A percentile compares a stretch with the other conserved stretches of the same genome.
These are phyloP conservation scores for Paecilomyces fulvus DNA, from an alignment of 2,329 filamentous ascomycete species.

Conservation along the genomic window DNA sequence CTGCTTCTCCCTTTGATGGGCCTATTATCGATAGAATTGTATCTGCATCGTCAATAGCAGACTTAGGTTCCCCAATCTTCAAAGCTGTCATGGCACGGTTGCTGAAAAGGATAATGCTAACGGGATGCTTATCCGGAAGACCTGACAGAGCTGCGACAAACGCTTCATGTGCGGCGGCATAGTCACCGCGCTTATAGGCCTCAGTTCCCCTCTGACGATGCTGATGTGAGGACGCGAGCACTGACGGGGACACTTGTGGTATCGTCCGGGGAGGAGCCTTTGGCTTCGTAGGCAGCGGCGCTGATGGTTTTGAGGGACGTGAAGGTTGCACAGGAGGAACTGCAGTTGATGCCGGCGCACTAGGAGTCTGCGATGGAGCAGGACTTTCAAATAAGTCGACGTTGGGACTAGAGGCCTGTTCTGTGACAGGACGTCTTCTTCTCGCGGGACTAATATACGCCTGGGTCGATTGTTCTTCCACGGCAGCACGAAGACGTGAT, in stretches of 20 bases:
- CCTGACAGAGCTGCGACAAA: slow-evolving; percentile 70
- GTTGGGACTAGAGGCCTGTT: slow-evolving; percentile 39
- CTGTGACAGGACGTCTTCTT: slow-evolving; percentile 53
- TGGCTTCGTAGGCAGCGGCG: slow-evolving; percentile 38
- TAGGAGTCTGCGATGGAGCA: slow-evolving; percentile 20
- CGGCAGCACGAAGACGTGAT: slow-evolving; percentile 59
- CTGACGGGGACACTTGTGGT: slow-evolving; percentile 59
- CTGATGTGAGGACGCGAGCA: slow-evolving; percentile 65
- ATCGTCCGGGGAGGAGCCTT: slow-evolving; percentile 42
- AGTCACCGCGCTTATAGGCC: slow-evolving; percentile 92
- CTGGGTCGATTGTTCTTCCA: slow-evolving; percentile 72
- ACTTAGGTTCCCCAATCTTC: slow-evolving; percentile 86
- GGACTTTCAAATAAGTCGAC: slow-evolving; percentile 56
- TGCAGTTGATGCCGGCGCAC: slow-evolving; percentile 24
- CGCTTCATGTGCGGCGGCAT: slow-evolving; percentile 70
- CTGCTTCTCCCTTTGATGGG: slow-evolving; percentile 65
- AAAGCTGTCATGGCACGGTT: slow-evolving; percentile 85
- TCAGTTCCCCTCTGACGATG: slow-evolving; percentile 73
- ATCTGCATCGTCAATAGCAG: slow-evolving; percentile 77
- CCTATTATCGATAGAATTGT: slow-evolving; percentile 73
- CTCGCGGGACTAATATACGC: slow-evolving; percentile 82
- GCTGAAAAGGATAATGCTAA: slow-evolving; percentile 79
- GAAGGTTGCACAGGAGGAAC: slow-evolving; percentile 25
- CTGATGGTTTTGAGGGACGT: slow-evolving; percentile 35
- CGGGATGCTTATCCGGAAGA: slow-evolving; percentile 69